Conservation (phyloP, 2,329 filamentous ascomycete genomes). For the Stachybotrys chartarum region DNA sequence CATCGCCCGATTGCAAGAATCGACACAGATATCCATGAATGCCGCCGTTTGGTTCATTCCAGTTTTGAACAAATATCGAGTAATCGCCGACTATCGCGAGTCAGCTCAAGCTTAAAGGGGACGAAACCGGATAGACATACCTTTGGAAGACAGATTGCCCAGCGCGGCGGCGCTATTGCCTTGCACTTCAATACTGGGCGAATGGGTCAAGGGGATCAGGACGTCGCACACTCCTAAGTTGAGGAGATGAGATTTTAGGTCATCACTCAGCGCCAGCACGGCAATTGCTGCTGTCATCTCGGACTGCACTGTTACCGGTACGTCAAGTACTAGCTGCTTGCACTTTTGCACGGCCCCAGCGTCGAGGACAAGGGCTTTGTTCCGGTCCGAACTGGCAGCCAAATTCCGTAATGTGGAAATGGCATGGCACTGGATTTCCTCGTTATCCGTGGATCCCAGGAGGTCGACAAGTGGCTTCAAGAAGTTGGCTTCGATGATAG, state of each 20-base stretch:
- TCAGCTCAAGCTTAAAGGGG: slow-evolving; percentile 3
- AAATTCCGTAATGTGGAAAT: slow-evolving; percentile 95
- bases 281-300: slow-evolving; percentile 99
- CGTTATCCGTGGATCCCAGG: slow-evolving; percentile 90
- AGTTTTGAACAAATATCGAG: slow-evolving; percentile 89
- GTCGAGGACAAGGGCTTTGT: slow-evolving; percentile 95
- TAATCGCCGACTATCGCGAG: slow-evolving; percentile 75
- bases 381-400: slow-evolving; percentile 91
- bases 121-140: slow-evolving; percentile 39
- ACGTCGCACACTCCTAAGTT: slow-evolving; percentile 94
- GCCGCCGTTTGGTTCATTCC: slow-evolving; percentile 85
- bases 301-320: slow-evolving; percentile 89
- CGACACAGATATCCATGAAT: slow-evolving; percentile 92
- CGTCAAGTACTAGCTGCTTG: slow-evolving; percentile 90
- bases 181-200: slow-evolving; percentile 94
- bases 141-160: slow-evolving; percentile 94
- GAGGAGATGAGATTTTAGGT: slow-evolving; percentile 85
- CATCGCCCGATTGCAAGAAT: slow-evolving; percentile 88
- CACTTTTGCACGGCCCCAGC: slow-evolving; percentile 97
- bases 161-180: slow-evolving; percentile 95
- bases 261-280: slow-evolving; percentile 89
- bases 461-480: slow-evolving; percentile 89
- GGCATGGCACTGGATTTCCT: slow-evolving; percentile 97
- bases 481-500: slow-evolving; percentile 97
- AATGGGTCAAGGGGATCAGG: slow-evolving; percentile 89